Conservation (phyloP, 305 asterid genomes). For the Fraxinus xanthoxyloides region DNA sequence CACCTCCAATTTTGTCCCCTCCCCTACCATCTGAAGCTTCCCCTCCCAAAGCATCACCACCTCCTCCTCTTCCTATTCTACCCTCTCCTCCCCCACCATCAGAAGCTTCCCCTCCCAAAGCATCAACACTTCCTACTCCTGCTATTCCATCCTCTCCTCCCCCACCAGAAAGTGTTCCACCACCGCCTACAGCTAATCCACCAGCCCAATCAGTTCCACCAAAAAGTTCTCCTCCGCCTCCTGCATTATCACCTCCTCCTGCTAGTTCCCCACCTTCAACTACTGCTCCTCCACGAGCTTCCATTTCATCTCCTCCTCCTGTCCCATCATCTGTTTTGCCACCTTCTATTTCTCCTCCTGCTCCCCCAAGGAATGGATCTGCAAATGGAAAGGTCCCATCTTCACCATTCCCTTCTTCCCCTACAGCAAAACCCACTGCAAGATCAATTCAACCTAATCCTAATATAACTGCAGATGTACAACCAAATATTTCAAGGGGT, state of each 20-base stretch:
- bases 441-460: conserved; percentile 42
- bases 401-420: conserved; percentile 33
- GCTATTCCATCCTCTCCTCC: conserved; percentile 38
- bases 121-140: conserved; percentile 22
- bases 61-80: conserved; percentile 26
- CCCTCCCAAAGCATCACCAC: conserved; percentile 37
- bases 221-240: conserved; percentile 39
- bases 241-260: conserved; percentile 35
- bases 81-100: conserved; percentile 44
- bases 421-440: conserved; percentile 63
- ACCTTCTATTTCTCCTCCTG: conserved; percentile 40
- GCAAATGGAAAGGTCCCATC: conserved; percentile 27
- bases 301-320: conserved; percentile 19
- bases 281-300: conserved; percentile 32
- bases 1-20: conserved; percentile 22
- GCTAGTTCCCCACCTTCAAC: conserved; percentile 8
- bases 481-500: conserved; percentile 41
- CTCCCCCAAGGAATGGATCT: conserved; percentile 35
- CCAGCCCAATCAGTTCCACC: conserved; percentile 50
- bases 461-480: conserved; percentile 35
- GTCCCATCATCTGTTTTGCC: conserved; percentile 30
- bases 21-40: conserved; percentile 37
- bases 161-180: conserved; percentile 35
- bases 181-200: conserved; percentile 37
- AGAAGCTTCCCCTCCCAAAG: conserved; percentile 29